Evolutionary conservation across 2,329 filamentous ascomycete genomes (phyloP).

Genomic region (Onygenales sp.): DNA sequence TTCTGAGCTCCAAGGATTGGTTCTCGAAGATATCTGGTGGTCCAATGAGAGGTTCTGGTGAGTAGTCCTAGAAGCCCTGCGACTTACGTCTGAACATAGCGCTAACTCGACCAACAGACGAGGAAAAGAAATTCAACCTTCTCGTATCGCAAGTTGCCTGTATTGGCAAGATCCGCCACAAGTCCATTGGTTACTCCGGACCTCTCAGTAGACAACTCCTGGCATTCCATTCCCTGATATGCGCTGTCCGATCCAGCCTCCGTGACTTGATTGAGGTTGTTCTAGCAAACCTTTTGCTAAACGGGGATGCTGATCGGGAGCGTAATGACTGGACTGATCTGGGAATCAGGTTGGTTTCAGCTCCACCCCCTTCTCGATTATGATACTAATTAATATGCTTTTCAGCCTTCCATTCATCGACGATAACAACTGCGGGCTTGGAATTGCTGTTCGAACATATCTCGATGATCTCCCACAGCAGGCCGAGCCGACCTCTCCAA

Average conservation of each 20-base stretch:
- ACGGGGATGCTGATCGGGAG: constrained; percentile 65
- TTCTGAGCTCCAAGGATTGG: constrained; percentile 64
- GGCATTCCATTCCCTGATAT: constrained; percentile 74
- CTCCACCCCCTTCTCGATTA: not conserved
- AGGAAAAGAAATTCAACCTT: constrained; percentile 68
- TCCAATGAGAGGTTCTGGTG: constrained; percentile 48
- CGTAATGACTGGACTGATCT: constrained; percentile 59
- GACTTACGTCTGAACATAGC: not conserved
- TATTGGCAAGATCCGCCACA: constrained; percentile 71
- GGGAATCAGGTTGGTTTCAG: constrained; percentile 54
- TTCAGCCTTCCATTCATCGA: constrained; percentile 35
- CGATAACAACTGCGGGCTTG: constrained; percentile 37
- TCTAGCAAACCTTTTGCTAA: constrained; percentile 68
- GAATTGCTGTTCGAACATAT: constrained; percentile 40
- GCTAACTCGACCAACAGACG: constrained; percentile 41
- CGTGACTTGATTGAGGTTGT: constrained; percentile 79
- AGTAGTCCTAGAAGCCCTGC: constrained; percentile 1
- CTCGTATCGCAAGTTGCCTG: constrained; percentile 81
- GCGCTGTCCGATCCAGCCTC: constrained; percentile 66
- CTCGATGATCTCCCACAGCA: constrained; percentile 46
- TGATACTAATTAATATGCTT: constrained; percentile 7
- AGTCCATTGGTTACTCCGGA: constrained; percentile 83
- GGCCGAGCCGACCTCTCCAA: constrained; percentile 43
- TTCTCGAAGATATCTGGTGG: constrained; percentile 49
- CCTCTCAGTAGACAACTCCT: constrained; percentile 85